phyloP scores from a whole-genome alignment of 139 green algal genomes.

The Chlorella vulgaris region DNA sequence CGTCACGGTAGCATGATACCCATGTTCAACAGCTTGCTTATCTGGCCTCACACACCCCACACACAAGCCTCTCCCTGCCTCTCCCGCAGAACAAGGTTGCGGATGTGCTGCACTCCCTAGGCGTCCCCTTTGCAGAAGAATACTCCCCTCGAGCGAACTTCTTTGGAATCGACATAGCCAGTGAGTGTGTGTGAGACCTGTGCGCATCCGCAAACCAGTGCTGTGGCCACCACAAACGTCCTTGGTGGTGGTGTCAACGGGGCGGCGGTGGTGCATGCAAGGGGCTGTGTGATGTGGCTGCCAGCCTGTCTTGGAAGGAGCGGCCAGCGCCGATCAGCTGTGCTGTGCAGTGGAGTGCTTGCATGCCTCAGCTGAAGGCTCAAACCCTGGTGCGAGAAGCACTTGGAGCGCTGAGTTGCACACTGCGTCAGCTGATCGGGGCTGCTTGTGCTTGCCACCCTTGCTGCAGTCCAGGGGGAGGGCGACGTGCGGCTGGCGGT shows the following conservation, averaged over 20 bases:
- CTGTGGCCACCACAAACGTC: too few species aligned
- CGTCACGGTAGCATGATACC: too few species aligned
- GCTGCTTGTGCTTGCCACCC: background rate
- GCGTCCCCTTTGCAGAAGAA: constrained; percentile 24
- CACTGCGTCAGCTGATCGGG: too few species aligned
- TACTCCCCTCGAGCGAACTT: constrained; percentile 19
- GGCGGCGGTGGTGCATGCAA: too few species aligned
- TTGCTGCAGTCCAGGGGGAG: constrained; percentile 11
- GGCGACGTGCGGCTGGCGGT: constrained; percentile 56
- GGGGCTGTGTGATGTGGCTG: too few species aligned
- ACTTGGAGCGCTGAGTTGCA: too few species aligned
- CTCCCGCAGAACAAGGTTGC: constrained; percentile 28
- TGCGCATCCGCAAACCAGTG: too few species aligned
- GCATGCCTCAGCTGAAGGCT: background rate
- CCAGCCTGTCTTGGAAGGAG: too few species aligned
- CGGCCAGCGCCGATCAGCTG: too few species aligned
- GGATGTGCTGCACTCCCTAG: constrained; percentile 30
- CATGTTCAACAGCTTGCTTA: background rate
- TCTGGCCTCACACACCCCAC: background rate
- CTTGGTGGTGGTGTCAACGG: background rate
- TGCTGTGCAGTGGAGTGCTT: background rate
- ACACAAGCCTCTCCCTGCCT: background rate
- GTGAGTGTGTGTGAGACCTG: constrained; percentile 35
- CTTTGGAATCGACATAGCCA: constrained; percentile 61
- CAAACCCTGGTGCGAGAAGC: too few species aligned